These are phyloP conservation scores for Xylaria nigripes DNA, from an alignment of 495 filamentous ascomycete genomes.

Conservation along the genomic window DNA sequence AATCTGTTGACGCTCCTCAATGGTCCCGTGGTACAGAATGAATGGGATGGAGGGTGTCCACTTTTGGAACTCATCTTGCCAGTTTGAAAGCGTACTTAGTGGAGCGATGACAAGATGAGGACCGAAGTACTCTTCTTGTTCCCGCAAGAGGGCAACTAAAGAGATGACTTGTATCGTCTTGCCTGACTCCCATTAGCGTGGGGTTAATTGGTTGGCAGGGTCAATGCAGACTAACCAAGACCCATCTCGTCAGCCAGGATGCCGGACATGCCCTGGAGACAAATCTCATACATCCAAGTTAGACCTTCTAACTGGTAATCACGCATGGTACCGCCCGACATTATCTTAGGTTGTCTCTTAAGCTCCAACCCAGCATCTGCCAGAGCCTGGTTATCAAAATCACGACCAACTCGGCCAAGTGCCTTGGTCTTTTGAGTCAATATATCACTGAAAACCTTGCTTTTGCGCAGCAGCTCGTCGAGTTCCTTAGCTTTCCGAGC, in stretches of 20 bases:
- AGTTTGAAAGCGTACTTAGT: slow-evolving; percentile 86
- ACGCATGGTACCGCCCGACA: slow-evolving; percentile 85
- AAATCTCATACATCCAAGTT: slow-evolving; percentile 86
- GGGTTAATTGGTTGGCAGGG: background rate
- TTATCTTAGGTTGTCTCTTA: slow-evolving; percentile 73
- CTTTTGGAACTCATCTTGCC: slow-evolving; percentile 88
- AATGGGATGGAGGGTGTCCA: slow-evolving; percentile 85
- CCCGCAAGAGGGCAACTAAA: slow-evolving; percentile 78
- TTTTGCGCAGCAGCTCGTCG: slow-evolving; percentile 41
- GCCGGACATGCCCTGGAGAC: slow-evolving; percentile 76
- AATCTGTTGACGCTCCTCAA: slow-evolving; percentile 63
- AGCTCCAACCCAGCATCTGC: slow-evolving; percentile 71
- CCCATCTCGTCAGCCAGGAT: slow-evolving; percentile 99
- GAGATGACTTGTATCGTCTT: slow-evolving; percentile 95
- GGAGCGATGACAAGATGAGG: slow-evolving; percentile 88
- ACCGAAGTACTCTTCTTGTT: slow-evolving; percentile 69
- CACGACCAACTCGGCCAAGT: slow-evolving; percentile 46
- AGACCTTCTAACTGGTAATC: slow-evolving; percentile 90
- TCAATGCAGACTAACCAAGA: slow-evolving; percentile 45
- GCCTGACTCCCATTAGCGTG: slow-evolving; percentile 22
- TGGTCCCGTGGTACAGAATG: slow-evolving; percentile 81
- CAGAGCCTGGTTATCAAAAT: slow-evolving; percentile 47
- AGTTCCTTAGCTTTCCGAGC: slow-evolving; percentile 44
- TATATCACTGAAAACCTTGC: slow-evolving; percentile 43
- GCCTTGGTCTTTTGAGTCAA: slow-evolving; percentile 48